A percentile compares a stretch with the other conserved stretches of the same genome.
Evolutionary conservation across 768 basidiomycete genomes (phyloP).

Genomic region (Albatrellus ellisii): DNA sequence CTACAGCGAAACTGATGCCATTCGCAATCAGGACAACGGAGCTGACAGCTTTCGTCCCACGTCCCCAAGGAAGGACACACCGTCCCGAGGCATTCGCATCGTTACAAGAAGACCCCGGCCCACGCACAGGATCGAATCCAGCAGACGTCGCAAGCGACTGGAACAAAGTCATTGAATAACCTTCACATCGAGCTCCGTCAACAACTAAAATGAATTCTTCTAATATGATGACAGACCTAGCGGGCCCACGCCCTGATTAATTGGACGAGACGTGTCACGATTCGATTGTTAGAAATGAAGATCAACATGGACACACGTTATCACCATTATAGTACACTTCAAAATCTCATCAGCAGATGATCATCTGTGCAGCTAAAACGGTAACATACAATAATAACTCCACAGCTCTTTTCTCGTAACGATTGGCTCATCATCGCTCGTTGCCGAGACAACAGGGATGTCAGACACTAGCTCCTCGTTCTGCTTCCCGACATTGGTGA

Average conservation of each 20-base stretch:
- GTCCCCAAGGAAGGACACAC: constrained; percentile 70
- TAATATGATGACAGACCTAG: neutral
- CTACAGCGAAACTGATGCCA: constrained; percentile 60
- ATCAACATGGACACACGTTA: constrained; percentile 34
- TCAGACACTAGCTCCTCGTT: neutral
- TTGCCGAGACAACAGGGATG: constrained; percentile 1
- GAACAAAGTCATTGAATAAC: constrained; percentile 61
- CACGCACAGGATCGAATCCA: constrained; percentile 60
- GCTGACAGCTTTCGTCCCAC: constrained; percentile 59
- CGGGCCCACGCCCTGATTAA: neutral
- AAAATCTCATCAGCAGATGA: neutral
- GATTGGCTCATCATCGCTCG: constrained; percentile 37
- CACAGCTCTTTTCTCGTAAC: constrained; percentile 66
- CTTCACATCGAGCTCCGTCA: constrained; percentile 47
- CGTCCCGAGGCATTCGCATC: constrained; percentile 45
- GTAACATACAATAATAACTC: constrained; percentile 56
- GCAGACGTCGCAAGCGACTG: constrained; percentile 58
- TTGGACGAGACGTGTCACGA: too few relatives aligned
- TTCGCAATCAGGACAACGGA: constrained; percentile 70
- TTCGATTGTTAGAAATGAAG: neutral
- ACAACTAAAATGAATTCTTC: too few relatives aligned
- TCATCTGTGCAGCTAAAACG: neutral
- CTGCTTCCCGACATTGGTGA: neutral
- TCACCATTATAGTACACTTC: constrained; percentile 76
- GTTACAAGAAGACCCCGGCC: constrained; percentile 58